Conservation (phyloP, 495 filamentous ascomycete genomes). For the Oleoguttula mirabilis region DNA sequence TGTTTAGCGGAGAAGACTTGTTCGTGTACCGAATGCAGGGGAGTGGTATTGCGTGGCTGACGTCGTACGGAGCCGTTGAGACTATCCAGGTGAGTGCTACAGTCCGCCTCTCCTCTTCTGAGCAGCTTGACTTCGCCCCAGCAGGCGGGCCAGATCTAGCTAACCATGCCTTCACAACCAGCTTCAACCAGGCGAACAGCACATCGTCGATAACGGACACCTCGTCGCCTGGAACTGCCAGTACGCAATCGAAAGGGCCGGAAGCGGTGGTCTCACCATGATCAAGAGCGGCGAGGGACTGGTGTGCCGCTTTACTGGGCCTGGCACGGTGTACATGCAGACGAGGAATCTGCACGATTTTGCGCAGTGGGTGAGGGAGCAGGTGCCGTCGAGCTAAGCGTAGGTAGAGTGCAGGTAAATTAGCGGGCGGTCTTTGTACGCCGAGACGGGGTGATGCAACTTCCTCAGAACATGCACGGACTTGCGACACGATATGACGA, state of each 20-base stretch:
- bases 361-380: background rate
- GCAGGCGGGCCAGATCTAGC: background rate
- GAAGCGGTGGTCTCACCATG: background rate
- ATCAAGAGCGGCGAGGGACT: constrained; percentile 9
- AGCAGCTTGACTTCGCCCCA: no score
- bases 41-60: constrained; percentile 68
- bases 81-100: constrained; percentile 66
- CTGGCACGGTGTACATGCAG: constrained; percentile 11
- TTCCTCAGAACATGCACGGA: no score
- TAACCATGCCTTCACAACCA: constrained; percentile 24
- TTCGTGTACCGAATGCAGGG: constrained; percentile 81
- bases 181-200: constrained; percentile 64
- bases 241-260: constrained; percentile 55
- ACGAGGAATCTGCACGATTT: constrained; percentile 6
- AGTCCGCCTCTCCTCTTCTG: no score
- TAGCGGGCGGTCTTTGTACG: no score
- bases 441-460: no score
- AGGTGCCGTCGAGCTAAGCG: background rate
- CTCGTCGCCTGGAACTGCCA: constrained; percentile 94
- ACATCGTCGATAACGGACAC: constrained; percentile 89
- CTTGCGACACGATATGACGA: no score
- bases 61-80: constrained; percentile 86
- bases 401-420: no score
- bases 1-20: constrained; percentile 85
- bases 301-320: constrained; percentile 11